Evolutionary conservation across 2,329 filamentous ascomycete species (phyloP), one percentile per base, ranked within the genome.

Genomic region (Pestalotiopsis sp.): DNA sequence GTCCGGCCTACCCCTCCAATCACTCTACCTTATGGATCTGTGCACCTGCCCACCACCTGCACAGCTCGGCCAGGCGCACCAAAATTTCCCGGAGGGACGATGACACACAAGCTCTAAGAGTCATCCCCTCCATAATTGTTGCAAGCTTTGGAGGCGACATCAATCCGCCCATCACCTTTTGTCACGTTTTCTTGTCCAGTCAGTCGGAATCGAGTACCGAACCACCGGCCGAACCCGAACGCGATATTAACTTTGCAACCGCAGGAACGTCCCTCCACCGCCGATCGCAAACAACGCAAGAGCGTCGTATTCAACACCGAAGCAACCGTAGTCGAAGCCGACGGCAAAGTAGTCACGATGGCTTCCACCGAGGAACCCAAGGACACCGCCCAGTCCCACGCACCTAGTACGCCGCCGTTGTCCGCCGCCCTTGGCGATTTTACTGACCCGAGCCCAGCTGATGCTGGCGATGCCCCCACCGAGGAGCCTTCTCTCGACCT

Each of bases 261-360:
- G 74, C 75, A 78, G 64, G 66, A 68, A 49, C 75, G 71, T 41
- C 75, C 76, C 68, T 67, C 71, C 62, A 74, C 75, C 64, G 76
- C 80, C 75, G 87, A 91, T 76, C 87, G 88, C 79, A 94, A 93
- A 82, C 90, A 92, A 78, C 92, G 95, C 84, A 97, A 98, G 85
- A 97, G 94, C 61, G 95, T 98, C 78, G 91, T 94, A 73, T 98
- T 98, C 82, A 95, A 92, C 80, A 93, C 96, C 82, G 93, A 93
- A 78, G 89, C 93, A 76, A 89, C 93, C 73, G 90, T 97, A 77
- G 95, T 98, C 80, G 93, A 97, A 85, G 89, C 90, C 82, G 93
- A 97, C 87, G 95, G 95, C 77, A 90, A 91, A 79, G 90, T 98
- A 79, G 93, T 89, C 77, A 91, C 92, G 83, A 87, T 90, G 80